Evolutionary conservation across 441 rosid species (phyloP).

Genomic region (Mallotus japonicus): DNA sequence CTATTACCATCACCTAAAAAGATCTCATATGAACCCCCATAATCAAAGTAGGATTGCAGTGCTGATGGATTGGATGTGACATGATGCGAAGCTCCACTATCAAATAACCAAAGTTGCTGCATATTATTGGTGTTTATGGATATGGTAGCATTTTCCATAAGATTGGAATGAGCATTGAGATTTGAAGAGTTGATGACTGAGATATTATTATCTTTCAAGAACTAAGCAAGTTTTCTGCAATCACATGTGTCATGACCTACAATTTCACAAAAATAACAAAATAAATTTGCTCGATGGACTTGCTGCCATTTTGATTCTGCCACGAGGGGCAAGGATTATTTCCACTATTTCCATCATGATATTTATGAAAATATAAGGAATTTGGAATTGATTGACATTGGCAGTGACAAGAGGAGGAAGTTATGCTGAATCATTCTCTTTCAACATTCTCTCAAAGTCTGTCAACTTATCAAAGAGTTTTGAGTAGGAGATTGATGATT

Average conservation of each 20-base stretch:
- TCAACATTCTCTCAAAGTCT: no score
- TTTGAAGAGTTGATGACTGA: background rate
- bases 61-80: background rate
- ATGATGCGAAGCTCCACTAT: background rate
- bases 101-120: slow-evolving; percentile 7
- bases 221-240: background rate
- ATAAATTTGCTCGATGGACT: background rate
- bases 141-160: background rate
- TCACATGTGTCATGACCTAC: no score
- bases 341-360: background rate
- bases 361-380: background rate
- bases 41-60: background rate
- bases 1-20: background rate
- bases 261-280: background rate
- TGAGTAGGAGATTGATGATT: no score
- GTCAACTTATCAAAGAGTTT: no score
- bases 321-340: background rate
- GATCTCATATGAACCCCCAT: background rate
- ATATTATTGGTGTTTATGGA: background rate
- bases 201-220: background rate
- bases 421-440: no score
- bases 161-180: background rate
- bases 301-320: background rate
- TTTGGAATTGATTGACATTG: no score
- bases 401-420: no score